These are phyloP conservation scores for Escovopsis weberi DNA, from an alignment of 2,329 filamentous ascomycete species.

Conservation along the genomic window DNA sequence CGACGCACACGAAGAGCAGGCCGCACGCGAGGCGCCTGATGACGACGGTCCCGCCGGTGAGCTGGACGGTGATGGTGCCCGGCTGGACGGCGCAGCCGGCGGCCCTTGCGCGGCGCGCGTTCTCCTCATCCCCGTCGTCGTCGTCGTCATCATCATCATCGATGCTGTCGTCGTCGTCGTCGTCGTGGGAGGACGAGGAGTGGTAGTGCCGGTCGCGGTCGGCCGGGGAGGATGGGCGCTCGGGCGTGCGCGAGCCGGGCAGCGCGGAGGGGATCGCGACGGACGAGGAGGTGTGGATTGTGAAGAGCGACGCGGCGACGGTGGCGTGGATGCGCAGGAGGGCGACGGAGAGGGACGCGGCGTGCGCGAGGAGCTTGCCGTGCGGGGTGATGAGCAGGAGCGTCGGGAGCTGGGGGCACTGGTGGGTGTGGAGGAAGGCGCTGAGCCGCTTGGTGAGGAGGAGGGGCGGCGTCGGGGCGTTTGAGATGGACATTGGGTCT, in stretches of 20 bases:
- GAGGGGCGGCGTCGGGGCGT: constrained; percentile 33
- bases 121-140: background rate
- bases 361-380: constrained; percentile 49
- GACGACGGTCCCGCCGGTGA: constrained; percentile 43
- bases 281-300: constrained; percentile 36
- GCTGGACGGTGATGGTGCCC: constrained; percentile 41
- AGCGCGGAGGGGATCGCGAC: constrained; percentile 27
- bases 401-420: constrained; percentile 41
- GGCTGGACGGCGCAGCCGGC: constrained; percentile 16
- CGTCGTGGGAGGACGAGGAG: constrained; percentile 2
- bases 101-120: background rate
- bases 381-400: constrained; percentile 44
- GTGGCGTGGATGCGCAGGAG: constrained; percentile 48
- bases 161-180: constrained; percentile 2
- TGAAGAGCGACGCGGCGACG: constrained; percentile 47
- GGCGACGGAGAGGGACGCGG: constrained; percentile 39
- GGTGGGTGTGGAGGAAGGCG: constrained; percentile 43
- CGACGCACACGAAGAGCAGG: constrained; percentile 47
- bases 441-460: constrained; percentile 53
- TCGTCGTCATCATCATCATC: background rate
- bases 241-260: constrained; percentile 19
- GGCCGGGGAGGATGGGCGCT: constrained; percentile 12
- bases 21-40: constrained; percentile 43
- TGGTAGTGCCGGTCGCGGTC: constrained; percentile 10
- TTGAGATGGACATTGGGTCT: constrained; percentile 20